Conservation (phyloP, 139 green algal genomes). For the Chlamydomonas sphaeroides region DNA sequence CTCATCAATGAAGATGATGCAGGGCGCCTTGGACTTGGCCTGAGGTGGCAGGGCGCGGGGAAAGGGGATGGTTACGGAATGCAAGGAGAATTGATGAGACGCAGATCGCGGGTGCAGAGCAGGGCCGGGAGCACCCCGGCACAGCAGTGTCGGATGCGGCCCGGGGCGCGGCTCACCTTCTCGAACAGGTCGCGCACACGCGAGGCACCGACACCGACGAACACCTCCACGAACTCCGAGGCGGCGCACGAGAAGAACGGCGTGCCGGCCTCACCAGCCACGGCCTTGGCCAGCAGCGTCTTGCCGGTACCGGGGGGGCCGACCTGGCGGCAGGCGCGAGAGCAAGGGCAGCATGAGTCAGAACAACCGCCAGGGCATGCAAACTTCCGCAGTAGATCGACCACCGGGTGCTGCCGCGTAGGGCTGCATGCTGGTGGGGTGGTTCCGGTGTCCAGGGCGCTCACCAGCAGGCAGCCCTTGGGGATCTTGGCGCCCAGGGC, state of each 20-base stretch:
- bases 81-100: too few species aligned
- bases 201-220: constrained; percentile 96
- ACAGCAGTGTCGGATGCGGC: not conserved
- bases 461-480: constrained; percentile 90
- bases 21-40: constrained; percentile 98
- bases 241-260: constrained; percentile 99
- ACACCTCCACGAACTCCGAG: constrained; percentile 99
- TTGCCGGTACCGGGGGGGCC: constrained; percentile 96
- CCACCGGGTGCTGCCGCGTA: too few species aligned
- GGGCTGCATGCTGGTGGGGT: constrained; percentile 84
- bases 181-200: constrained; percentile 98
- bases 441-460: constrained; percentile 95
- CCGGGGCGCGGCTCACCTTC: constrained; percentile 68
- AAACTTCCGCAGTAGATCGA: too few species aligned
- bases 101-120: too few species aligned
- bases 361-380: too few species aligned
- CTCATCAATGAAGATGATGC: constrained; percentile 99
- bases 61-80: too few species aligned
- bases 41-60: constrained; percentile 18
- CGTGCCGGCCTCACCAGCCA: constrained; percentile 95
- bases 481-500: constrained; percentile 97
- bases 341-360: too few species aligned
- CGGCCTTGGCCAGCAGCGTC: constrained; percentile 98
- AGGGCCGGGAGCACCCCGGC: not conserved
- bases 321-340: too few species aligned